Evolutionary conservation across 306 rosid genomes (phyloP).

Genomic region (Vachellia pachyceras): DNA sequence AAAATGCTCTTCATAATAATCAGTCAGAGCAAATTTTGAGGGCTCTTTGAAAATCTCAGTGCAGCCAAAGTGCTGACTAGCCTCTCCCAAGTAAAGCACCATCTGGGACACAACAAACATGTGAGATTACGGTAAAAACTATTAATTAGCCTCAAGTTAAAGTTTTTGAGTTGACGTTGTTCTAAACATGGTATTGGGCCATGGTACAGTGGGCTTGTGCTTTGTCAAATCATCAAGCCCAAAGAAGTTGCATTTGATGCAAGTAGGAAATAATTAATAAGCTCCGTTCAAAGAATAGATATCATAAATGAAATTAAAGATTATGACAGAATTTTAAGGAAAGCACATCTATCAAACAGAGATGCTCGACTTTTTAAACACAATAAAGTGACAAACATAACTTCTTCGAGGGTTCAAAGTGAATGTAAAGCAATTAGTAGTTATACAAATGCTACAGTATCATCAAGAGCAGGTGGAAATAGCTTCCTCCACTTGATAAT

Average conservation of each 20-base stretch:
- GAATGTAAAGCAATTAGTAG: neutral
- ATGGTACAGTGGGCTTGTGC: neutral
- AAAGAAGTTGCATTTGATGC: neutral
- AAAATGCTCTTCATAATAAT: conserved; percentile 86
- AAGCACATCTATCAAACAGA: conserved; percentile 7
- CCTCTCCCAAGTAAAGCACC: conserved; percentile 95
- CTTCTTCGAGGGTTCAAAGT: conserved; percentile 5
- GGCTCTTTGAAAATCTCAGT: conserved; percentile 96
- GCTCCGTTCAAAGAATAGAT: conserved; percentile 3
- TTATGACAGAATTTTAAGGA: conserved; percentile 5
- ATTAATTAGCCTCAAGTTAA: neutral
- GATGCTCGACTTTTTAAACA: conserved; percentile 16
- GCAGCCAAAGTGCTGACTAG: conserved; percentile 89
- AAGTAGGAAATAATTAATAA: conserved; percentile 11
- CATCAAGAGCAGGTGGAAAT: neutral
- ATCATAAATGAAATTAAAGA: conserved; percentile 26
- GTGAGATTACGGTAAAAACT: neutral
- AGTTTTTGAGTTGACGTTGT: neutral
- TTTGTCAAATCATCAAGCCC: neutral
- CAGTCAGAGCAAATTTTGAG: conserved; percentile 92
- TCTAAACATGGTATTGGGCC: neutral
- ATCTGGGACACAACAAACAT: conserved; percentile 54
- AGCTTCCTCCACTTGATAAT: neutral
- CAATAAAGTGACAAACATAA: neutral
- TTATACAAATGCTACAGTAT: neutral